phyloP scores from a whole-genome alignment of 768 basidiomycete species.

The Aureoboletus auriporus region DNA sequence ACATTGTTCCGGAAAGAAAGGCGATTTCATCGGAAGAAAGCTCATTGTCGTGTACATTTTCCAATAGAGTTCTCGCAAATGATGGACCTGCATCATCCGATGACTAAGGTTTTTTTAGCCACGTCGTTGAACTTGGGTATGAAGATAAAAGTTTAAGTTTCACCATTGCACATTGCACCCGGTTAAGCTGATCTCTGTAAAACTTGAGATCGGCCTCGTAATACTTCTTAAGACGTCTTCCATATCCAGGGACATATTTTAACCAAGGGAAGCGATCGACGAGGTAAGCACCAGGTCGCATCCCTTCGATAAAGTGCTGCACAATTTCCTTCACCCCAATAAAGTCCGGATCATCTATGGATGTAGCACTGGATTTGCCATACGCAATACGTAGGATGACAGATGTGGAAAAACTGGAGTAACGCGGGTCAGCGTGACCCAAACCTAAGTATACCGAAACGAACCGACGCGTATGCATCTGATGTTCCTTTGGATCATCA shows the following conservation, averaged over 20 bases:
- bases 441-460: slow-evolving; percentile 23
- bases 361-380: slow-evolving; percentile 16
- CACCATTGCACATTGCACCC: slow-evolving; percentile 44
- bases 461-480: slow-evolving; percentile 44
- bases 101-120: slow-evolving; percentile 3
- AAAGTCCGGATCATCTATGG: slow-evolving; percentile 23
- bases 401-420: slow-evolving; percentile 24
- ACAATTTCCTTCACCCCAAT: slow-evolving; percentile 13
- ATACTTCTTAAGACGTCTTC: slow-evolving; percentile 46
- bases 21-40: slow-evolving; percentile 51
- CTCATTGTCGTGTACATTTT: slow-evolving; percentile 43
- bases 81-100: slow-evolving; percentile 20
- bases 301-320: slow-evolving; percentile 24
- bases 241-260: slow-evolving; percentile 54
- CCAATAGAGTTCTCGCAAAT: slow-evolving; percentile 52
- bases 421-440: neutral
- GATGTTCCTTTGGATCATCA: slow-evolving; percentile 30
- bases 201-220: slow-evolving; percentile 48
- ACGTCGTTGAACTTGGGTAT: neutral
- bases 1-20: slow-evolving; percentile 57
- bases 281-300: slow-evolving; percentile 31
- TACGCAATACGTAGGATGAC: slow-evolving; percentile 25
- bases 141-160: neutral
- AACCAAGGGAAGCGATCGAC: slow-evolving; percentile 35
- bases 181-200: slow-evolving; percentile 46